Conservation (phyloP, 1,284 basidiomycete genomes). For the Fereydounia khargensis region DNA sequence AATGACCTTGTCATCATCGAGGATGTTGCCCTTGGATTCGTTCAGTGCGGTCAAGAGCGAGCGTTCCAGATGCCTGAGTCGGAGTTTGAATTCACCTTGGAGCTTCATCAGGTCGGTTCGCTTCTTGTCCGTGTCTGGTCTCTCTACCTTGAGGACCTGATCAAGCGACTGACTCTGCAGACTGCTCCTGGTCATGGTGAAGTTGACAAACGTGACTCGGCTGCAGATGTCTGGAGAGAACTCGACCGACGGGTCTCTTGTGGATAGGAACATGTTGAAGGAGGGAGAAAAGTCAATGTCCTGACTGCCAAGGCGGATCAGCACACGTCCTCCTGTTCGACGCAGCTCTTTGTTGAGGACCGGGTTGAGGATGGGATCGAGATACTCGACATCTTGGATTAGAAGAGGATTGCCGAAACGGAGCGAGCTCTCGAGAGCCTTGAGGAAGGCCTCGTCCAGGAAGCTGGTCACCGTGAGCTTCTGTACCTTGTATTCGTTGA, state of each 20-base stretch:
- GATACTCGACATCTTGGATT: conserved; percentile 95
- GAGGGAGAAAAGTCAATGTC: conserved; percentile 99
- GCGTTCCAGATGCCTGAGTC: conserved; percentile 88
- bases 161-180: conserved; percentile 96
- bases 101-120: conserved; percentile 97
- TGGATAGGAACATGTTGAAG: conserved; percentile 95
- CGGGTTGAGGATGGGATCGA: conserved; percentile 96
- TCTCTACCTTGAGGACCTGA: conserved; percentile 92
- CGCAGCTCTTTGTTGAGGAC: conserved; percentile 96
- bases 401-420: conserved; percentile 97
- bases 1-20: conserved; percentile 99
- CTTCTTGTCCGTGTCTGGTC: conserved; percentile 94
- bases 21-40: conserved; percentile 92
- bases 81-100: conserved; percentile 94
- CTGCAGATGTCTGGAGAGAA: conserved; percentile 98
- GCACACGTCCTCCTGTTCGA: conserved; percentile 81
- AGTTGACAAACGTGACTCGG: conserved; percentile 98
- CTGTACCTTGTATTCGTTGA: conserved; percentile 90
- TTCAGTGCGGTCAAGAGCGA: conserved; percentile 91
- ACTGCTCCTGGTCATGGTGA: conserved; percentile 98
- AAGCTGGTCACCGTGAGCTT: conserved; percentile 98
- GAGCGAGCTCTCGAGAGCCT: conserved; percentile 95
- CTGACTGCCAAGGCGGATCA: conserved; percentile 95
- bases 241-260: conserved; percentile 92
- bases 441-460: conserved; percentile 96